Percentiles rank a stretch among this genome's conserved stretches.
Conservation (phyloP, 1,139 yeast genomes). For the Ashbya aceris region DNA sequence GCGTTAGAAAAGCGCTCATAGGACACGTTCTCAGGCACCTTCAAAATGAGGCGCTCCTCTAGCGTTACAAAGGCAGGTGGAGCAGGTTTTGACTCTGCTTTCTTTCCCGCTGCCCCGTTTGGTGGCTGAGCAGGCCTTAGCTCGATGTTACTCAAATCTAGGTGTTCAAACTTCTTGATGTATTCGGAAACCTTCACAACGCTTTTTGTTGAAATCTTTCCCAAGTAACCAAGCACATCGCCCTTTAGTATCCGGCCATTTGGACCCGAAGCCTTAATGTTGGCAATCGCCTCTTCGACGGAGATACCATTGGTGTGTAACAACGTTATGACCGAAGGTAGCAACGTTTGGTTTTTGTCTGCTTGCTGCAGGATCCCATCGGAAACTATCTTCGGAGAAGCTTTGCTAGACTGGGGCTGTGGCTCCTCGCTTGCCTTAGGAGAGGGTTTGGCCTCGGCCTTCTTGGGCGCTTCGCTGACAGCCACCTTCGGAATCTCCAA, state of each 20-base stretch:
- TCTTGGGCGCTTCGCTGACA: constrained; percentile 6
- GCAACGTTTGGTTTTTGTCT: constrained; percentile 52
- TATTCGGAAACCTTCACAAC: constrained; percentile 46
- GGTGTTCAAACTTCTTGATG: constrained; percentile 49
- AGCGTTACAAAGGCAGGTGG: constrained; percentile 25
- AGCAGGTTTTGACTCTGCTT: constrained; percentile 15
- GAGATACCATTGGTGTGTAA: constrained; percentile 56
- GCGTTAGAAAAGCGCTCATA: constrained; percentile 14
- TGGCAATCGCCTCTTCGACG: constrained; percentile 54
- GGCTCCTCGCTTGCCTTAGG: constrained; percentile 4
- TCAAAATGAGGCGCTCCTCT: constrained; percentile 15
- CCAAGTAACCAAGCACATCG: constrained; percentile 78
- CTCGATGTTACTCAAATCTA: constrained; percentile 70
- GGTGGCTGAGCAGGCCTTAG: constrained; percentile 37
- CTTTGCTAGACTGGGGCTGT: constrained; percentile 6
- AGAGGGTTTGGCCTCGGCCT: not conserved
- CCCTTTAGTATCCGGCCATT: constrained; percentile 82
- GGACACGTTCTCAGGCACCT: constrained; percentile 13
- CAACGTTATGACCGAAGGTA: constrained; percentile 73
- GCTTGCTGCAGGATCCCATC: constrained; percentile 33
- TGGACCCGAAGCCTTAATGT: constrained; percentile 82
- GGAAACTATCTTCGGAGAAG: constrained; percentile 3
- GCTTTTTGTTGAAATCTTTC: constrained; percentile 51
- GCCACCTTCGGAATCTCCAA: constrained; percentile 50
- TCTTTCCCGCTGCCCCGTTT: constrained; percentile 14